Evolutionary conservation across 2,329 filamentous ascomycete genomes (phyloP), one percentile per base, ranked within the genome.

Genomic region (Sporothrix dimorphospora): DNA sequence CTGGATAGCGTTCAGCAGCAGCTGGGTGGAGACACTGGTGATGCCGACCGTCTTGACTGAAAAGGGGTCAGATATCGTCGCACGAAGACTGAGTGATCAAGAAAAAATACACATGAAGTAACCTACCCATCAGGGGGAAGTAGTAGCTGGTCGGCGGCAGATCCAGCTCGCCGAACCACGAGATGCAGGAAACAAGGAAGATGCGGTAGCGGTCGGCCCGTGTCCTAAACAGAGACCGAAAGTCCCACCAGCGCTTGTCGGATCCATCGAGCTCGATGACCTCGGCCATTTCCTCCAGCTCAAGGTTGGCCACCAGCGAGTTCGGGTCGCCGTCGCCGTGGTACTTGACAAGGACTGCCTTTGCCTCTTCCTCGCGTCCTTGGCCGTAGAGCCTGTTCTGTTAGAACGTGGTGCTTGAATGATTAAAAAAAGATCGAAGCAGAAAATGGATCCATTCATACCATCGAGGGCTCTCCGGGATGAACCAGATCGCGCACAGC

Each of bases 241-340:
- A 72, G 19, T 72, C 63, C 71, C 63, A 69, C 53, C 51, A 72
- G 40, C 71, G 61, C 65, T 72, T 72, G 49, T 72, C 71, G 7
- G 71, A 51, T 6, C 71, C 71, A 38, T 69, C 71, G 7, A 72
- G 49, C 27, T 61, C 63, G 49, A 72, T 69, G 24, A 59, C 63
- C 47, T 72, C 71, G n/a, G 57, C 47, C 66, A 72, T 70, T 34
- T 72, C 71, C 9, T 66, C 53, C 3, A 72, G 34, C 21, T 72
- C 66, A 16, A 72, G 53, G 19, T 69, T 51, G 21, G 47, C 71
- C 40, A 70, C 47, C 42, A 70, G 53, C 30, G 71, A 38, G 40
- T 69, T 24, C 40, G 66, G 55, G 67, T 72, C 30, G 55, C 66
- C 71, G n/a, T 70, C 59, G 19, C 71, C 71, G 45, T 72, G 71